Evolutionary conservation across 371 early-diverging fungal species (phyloP), one percentile per base, ranked within the genome.

Genomic region (Neoconidiobolus thromboides): DNA sequence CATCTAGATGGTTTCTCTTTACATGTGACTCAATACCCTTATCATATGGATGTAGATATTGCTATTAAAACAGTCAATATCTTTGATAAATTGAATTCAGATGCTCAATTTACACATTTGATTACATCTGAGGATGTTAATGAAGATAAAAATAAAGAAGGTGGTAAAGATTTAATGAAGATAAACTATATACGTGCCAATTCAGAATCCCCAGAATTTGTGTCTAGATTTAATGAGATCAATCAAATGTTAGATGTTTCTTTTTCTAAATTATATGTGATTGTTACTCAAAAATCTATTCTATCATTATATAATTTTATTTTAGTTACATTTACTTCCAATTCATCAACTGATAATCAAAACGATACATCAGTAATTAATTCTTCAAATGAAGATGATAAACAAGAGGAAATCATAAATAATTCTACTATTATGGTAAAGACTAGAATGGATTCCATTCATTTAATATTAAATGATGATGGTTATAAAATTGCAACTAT

Each of bases 271-370:
- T 70, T 93, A 40, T 85, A 86, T 41, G 74, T 93, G 65, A 80
- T 87, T 48, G 76, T 95, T 0, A 87, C 90, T 0, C 83, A 84
- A 44, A 86, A 86, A 67, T 87, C 88, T 48, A 83, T 96, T 1
- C 67, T 95, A 49, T 79, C 80, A 0, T 68, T 91, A 4, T 86
- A 93, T 66, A 87, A 89, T 65, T 93, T 87, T 65, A 67, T 92
- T 2, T 68, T 95, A 36, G 79, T 79, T 38, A 94, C 94, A 0
- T 96, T 96, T 68, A 82, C 85, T 0, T 56, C 61, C 3, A 68
- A 67, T 44, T 50, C 43, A 1, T 15, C 40, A 40, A 52, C 53
- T 38, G 44, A 37, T 58, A n/a, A 41, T n/a, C 36, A 14, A 12
- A 6, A 43, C 38, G 50, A 52, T 12, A 9, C 60, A 5, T 26